Percentiles rank a stretch among this genome's conserved stretches.
Evolutionary conservation across 768 basidiomycete species (phyloP).

Genomic region (Chalciporus chontae): DNA sequence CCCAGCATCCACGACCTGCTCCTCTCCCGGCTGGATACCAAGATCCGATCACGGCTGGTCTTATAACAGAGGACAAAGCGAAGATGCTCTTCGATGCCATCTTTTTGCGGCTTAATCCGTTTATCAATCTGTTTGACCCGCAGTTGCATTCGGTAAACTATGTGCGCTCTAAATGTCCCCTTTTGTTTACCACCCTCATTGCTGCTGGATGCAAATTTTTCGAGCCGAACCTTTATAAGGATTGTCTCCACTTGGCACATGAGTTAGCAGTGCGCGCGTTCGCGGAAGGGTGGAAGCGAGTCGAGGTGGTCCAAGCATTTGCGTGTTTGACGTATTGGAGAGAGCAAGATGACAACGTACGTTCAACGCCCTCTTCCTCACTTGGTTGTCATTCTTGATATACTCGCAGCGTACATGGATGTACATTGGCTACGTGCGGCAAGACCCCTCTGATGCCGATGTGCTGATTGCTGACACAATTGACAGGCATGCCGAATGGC

Average conservation of each 20-base stretch:
- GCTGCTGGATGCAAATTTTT: conserved; percentile 87
- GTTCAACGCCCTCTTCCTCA: conserved; percentile 20
- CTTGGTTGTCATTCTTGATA: conserved; percentile 11
- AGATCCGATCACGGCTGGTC: conserved; percentile 71
- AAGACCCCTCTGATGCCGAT: background rate
- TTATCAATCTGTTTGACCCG: conserved; percentile 87
- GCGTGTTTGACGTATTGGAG: conserved; percentile 89
- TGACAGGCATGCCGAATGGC: conserved; percentile 82
- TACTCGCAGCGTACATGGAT: conserved; percentile 71
- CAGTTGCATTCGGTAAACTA: conserved; percentile 77
- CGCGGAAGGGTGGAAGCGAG: conserved; percentile 70
- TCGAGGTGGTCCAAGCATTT: conserved; percentile 88
- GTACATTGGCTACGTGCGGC: conserved; percentile 73
- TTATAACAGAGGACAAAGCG: conserved; percentile 68
- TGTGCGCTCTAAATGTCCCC: conserved; percentile 74
- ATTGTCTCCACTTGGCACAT: conserved; percentile 68
- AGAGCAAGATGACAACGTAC: conserved; percentile 79
- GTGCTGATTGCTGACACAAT: conserved; percentile 2
- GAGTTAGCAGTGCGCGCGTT: conserved; percentile 77
- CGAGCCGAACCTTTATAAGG: conserved; percentile 60
- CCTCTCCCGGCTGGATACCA: conserved; percentile 39
- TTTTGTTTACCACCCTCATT: conserved; percentile 81
- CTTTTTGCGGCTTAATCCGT: conserved; percentile 82
- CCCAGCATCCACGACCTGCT: conserved; percentile 33
- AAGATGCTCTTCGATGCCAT: conserved; percentile 72